Base-by-base conservation (phyloP, 139 green algal genomes). In the Micromonas pusilla region DNA sequence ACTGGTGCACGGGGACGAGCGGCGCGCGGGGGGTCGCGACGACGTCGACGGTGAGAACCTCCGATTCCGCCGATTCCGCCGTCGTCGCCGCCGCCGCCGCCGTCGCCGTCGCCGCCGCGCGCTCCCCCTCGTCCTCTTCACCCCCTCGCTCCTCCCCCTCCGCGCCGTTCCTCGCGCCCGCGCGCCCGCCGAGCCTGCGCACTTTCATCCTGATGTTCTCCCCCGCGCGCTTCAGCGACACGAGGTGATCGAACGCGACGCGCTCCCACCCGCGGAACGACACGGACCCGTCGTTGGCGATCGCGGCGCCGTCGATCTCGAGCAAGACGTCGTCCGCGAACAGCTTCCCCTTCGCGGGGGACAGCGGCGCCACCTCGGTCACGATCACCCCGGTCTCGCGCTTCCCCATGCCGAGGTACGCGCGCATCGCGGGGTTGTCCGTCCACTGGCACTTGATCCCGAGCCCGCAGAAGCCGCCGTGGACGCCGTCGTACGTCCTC, bases 161-260 rank as follows among this genome's bases (percentile, higher is more conserved):
- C n/a, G n/a, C 80, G 37, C 80, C 78, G 28, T 65, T 70, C 13
- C 57, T 60, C 5, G 80, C 34, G 6, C 33, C 19, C 28, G 89
- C n/a, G 38, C 86, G 79, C 57, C 87, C 34, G 39, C 86, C 53
- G 28, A 85, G 31, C 67, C 57, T 33, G 39, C 83, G 2, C 0
- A 82, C 84, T 19, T 79, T 66, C 26, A 86, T 77, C 75, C 90
- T 64, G 64, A 91, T 75, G 65, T 78, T 66, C 62, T 86, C 76
- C 23, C 81, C 81, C 26, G 83, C 57, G n/a, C 26, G 28, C 80
- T 86, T 86, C 52, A 73, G 45, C 20, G 77, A 79, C 2, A 92
- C 86, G 67, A 93, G 86, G 73, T 81, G 82, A 39, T 88, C 88
- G 82, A 93, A 93, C 72, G 89, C 86, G 74, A 93, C 90, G 39